These are phyloP conservation scores for Cardiospermum halicacabum DNA, from an alignment of 345 rosid genomes.

Conservation along the genomic window DNA sequence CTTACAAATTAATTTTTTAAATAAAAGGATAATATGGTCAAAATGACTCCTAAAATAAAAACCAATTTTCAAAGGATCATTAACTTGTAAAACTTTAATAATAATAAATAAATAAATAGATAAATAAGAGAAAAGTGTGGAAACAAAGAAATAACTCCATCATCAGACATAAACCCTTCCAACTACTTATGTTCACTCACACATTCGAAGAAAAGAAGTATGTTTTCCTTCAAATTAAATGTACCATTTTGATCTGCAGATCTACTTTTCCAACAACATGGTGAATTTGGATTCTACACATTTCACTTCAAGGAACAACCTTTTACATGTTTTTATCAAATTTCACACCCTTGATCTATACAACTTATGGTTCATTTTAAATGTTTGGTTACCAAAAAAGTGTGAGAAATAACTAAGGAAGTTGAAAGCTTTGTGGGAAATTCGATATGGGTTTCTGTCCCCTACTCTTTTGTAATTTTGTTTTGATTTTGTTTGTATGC, in stretches of 20 bases:
- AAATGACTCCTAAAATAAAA: no score
- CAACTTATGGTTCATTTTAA: background rate
- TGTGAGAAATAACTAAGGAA: background rate
- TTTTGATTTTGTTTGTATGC: background rate
- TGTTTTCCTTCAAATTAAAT: background rate
- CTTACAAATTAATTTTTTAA: no score
- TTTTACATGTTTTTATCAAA: background rate
- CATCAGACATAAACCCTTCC: no score
- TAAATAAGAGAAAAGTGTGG: no score
- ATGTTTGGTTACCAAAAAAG: conserved; percentile 1
- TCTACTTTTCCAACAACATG: background rate
- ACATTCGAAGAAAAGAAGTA: background rate
- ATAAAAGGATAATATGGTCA: no score
- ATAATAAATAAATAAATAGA: no score
- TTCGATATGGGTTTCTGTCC: background rate
- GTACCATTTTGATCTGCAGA: background rate
- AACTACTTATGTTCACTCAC: no score
- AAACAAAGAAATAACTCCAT: no score
- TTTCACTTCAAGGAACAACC: background rate
- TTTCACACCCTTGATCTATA: background rate
- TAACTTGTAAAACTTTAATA: no score
- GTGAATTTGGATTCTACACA: background rate
- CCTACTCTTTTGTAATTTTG: background rate
- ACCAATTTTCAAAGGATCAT: no score
- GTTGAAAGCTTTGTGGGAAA: background rate